phyloP scores from a whole-genome alignment of 805 yeast genomes.

The Lachancea waltii region DNA sequence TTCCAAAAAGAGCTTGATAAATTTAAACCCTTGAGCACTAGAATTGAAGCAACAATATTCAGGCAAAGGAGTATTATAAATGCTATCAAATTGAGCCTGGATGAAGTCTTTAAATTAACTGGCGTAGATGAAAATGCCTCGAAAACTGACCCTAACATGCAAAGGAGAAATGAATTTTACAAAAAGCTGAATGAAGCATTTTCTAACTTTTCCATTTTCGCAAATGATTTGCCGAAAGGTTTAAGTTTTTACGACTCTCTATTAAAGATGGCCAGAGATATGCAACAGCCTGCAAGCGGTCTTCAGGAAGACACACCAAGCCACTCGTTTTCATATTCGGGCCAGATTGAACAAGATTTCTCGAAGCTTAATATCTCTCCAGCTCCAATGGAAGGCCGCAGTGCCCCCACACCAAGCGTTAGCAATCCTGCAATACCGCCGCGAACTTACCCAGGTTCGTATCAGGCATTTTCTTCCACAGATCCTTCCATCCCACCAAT shows the following conservation, averaged over 20 bases:
- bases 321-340: background rate
- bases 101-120: constrained; percentile 40
- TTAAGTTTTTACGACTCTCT: constrained; percentile 51
- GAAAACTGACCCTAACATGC: constrained; percentile 33
- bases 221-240: constrained; percentile 57
- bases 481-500: constrained; percentile 13
- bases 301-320: background rate
- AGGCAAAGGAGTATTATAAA: constrained; percentile 53
- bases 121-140: constrained; percentile 37
- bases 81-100: constrained; percentile 41
- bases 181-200: constrained; percentile 43
- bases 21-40: constrained; percentile 59
- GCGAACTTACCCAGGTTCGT: constrained; percentile 6
- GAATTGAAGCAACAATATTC: constrained; percentile 61
- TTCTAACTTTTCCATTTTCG: constrained; percentile 51
- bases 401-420: too few species aligned
- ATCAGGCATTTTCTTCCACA: background rate
- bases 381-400: background rate
- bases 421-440: constrained; percentile 14
- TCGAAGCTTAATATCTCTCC: constrained; percentile 3
- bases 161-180: constrained; percentile 32
- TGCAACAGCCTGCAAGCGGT: constrained; percentile 5
- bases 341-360: constrained; percentile 2
- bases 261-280: constrained; percentile 25
- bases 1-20: constrained; percentile 72